These are phyloP conservation scores for Sicyos edulis DNA, from an alignment of 306 rosid genomes.

Conservation along the genomic window DNA sequence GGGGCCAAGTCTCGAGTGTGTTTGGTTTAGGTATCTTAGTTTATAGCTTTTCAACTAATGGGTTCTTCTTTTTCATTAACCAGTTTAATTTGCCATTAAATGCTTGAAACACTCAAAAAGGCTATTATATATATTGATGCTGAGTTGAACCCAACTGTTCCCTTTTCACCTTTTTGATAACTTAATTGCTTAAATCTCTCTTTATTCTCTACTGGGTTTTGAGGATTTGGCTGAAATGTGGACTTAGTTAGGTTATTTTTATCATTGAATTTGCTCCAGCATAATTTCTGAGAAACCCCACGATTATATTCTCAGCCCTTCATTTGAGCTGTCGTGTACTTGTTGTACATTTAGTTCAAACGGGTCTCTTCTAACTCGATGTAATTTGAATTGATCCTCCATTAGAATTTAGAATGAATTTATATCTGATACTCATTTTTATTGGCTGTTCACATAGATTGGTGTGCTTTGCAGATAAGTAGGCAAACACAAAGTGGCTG, in stretches of 20 bases:
- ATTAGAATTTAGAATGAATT: background rate
- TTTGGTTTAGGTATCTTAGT: slow-evolving; percentile 29
- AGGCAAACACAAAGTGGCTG: slow-evolving; percentile 27
- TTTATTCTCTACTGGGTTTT: no score
- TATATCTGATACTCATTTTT: background rate
- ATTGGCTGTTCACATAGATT: slow-evolving; percentile 18
- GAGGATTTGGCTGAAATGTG: slow-evolving; percentile 7
- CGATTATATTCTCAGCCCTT: background rate
- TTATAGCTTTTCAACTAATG: background rate
- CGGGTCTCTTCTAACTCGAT: slow-evolving; percentile 7
- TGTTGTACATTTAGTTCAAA: background rate
- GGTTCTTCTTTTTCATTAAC: background rate
- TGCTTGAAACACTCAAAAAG: slow-evolving; percentile 28
- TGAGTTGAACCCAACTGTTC: slow-evolving; percentile 26
- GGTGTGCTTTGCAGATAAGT: slow-evolving; percentile 28
- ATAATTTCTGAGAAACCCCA: background rate
- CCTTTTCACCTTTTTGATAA: background rate
- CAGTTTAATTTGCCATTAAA: slow-evolving; percentile 36
- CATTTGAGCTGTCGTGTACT: no score
- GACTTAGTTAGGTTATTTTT: background rate
- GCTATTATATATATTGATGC: slow-evolving; percentile 16
- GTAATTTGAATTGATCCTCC: no score
- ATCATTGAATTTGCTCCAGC: no score
- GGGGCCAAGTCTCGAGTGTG: slow-evolving; percentile 11
- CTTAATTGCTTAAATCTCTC: background rate